Base-by-base conservation (phyloP, 2,329 filamentous ascomycete species). In the Penicillium sp. region DNA sequence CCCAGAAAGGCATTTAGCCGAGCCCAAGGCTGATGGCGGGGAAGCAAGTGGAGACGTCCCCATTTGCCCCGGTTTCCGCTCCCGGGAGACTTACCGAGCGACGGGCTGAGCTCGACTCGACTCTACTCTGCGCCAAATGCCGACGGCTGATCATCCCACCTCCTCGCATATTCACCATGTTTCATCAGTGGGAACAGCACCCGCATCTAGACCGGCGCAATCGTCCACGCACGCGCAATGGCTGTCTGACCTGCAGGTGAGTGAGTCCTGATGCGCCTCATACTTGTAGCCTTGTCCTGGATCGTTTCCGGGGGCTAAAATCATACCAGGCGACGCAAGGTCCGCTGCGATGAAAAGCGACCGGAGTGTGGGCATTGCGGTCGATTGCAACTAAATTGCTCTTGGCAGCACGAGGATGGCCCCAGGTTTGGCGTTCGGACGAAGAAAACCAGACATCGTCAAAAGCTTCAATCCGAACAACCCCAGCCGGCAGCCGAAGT, bases 151-250 rank as follows among this genome's bases (percentile, higher is more conserved):
- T 40, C 21, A 15, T 24, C 6, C 23, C 10, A 12, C 40, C 39
- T 32, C 40, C 27, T 42, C 23, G 39, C 37, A 43, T 26, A 29
- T 26, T 27, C 27, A 46, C 29, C 17, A 54, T 54, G 46, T 54
- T 50, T 20, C 27, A 53, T 40, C 51, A 53, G 17, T 53, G 51
- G 51, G 46, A 53, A 37, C 51, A 53, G 18, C 46, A 49, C 24
- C 46, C 51, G 6, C 36, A 53, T 27, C 40, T 46, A 18, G 46
- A 49, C 17, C 36, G 51, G 21, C 51, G 51, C 7, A 32, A 46
- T 36, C 51, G 51, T 40, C 51, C 51, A 18, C 51, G 51, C 17
- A 53, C 51, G 26, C 51, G 51, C 12, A 53, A 53, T 41, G 51
- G 49, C 33, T 53, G 51, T 45, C 34, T 53, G 33, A 53, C 51